Base-by-base conservation (phyloP, 768 basidiomycete genomes). In the Rubroboletus satanas region DNA sequence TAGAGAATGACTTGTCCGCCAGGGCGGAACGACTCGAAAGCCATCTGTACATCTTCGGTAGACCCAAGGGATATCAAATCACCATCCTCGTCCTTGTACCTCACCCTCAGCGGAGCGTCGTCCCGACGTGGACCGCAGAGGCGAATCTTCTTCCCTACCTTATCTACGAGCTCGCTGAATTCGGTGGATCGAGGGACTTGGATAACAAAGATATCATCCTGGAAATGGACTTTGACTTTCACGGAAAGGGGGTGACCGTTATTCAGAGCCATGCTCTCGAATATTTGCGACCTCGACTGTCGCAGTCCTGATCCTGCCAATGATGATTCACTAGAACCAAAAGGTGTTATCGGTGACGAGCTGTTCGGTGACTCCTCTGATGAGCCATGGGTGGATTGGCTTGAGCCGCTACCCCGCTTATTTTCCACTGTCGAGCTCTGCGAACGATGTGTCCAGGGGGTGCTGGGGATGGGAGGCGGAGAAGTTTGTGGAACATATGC, bases 191-290 rank as follows among this genome's bases (percentile, higher is more conserved):
- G 81, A 41, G 90, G 81, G 26, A 96, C 92, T 71, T 93, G 89
- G 54, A 98, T 90, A 58, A 96, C 88, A 67, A 98, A 98, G 44
- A 97, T 89, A 68, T 97, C 94, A 63, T 95, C 90, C 64, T 92
- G 85, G 75, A 89, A 98, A 70, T 91, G 90, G 50, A 98, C 93
- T 73, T 96, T 96, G 67, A 98, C 85, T 68, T 94, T 92, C 41
- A 98, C 86, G 11, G 86, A 81, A 5, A 76, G 71, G 10, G 60
- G 62, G 52, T 64, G 68, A 52, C 66, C 58, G 26, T 68, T 70
- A 23, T 63, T 69, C 45, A 66, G 55, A 35, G 68, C 66, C 49
- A 74, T 61, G 54, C 71, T 72, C 41, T 79, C 83, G 65, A 77
- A 83, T 62, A 73, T 75, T 65, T 81, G 83, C 56, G 80, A 81